Percentiles rank a stretch among this genome's conserved stretches.
Evolutionary conservation across 2,329 filamentous ascomycete genomes (phyloP).

Genomic region (Monosporascus sp.): DNA sequence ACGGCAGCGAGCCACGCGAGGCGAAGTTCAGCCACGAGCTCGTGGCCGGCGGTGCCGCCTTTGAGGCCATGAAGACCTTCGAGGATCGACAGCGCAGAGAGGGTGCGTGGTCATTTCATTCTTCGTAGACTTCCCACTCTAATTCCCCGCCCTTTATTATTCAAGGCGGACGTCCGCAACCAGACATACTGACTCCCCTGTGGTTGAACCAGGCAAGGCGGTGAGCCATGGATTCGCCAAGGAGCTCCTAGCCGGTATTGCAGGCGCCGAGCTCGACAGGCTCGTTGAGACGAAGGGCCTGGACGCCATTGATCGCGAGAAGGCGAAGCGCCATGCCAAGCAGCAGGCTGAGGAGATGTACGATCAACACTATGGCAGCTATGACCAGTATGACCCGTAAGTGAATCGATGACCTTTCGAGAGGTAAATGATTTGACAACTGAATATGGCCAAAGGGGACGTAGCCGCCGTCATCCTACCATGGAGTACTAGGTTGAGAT

Average conservation of each 20-base stretch:
- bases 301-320: constrained; percentile 51
- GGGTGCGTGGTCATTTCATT: constrained; percentile 36
- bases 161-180: background rate
- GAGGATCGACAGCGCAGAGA: constrained; percentile 69
- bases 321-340: constrained; percentile 54
- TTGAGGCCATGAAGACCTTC: constrained; percentile 74
- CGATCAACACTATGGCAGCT: constrained; percentile 52
- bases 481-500: constrained; percentile 13
- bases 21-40: constrained; percentile 66
- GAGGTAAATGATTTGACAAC: background rate
- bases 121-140: background rate
- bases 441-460: constrained; percentile 2
- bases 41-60: constrained; percentile 69
- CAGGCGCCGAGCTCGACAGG: constrained; percentile 71
- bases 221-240: constrained; percentile 73
- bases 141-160: background rate
- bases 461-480: constrained; percentile 7
- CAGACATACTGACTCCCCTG: background rate
- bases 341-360: constrained; percentile 56
- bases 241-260: constrained; percentile 67
- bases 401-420: constrained; percentile 18
- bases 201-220: constrained; percentile 49
- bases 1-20: constrained; percentile 45
- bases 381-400: constrained; percentile 53
- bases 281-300: constrained; percentile 67